These are phyloP conservation scores for Podospora didyma DNA, from an alignment of 495 filamentous ascomycete genomes.

Conservation along the genomic window DNA sequence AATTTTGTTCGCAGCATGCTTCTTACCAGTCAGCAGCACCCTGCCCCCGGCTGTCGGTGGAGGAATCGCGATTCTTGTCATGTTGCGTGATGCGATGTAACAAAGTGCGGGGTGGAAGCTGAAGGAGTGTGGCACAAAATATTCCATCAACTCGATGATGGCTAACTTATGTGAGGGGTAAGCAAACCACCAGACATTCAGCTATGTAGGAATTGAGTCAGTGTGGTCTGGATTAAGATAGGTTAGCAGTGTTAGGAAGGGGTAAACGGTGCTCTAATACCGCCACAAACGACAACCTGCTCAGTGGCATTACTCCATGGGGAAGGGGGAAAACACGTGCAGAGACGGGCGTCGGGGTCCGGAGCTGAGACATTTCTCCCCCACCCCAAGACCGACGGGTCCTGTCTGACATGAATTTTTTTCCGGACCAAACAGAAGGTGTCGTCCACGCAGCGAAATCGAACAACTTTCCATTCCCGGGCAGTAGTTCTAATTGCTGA, in stretches of 20 bases:
- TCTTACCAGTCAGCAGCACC: slow-evolving; percentile 29
- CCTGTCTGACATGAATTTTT: not conserved
- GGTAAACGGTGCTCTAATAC: too few relatives aligned
- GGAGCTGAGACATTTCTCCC: not conserved
- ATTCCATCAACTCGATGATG: not conserved
- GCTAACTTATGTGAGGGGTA: too few relatives aligned
- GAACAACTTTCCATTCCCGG: too few relatives aligned
- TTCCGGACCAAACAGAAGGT: not conserved
- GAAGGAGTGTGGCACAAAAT: not conserved
- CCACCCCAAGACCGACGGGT: not conserved
- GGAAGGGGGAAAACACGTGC: not conserved
- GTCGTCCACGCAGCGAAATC: too few relatives aligned
- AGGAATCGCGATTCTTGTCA: not conserved
- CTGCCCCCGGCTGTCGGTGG: slow-evolving; percentile 5
- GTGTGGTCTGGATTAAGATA: too few relatives aligned
- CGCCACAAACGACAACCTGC: too few relatives aligned
- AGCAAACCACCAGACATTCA: too few relatives aligned
- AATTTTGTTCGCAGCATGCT: not conserved
- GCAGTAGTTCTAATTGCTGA: too few relatives aligned
- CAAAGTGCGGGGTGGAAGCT: not conserved
- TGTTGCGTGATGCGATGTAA: not conserved
- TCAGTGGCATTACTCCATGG: not conserved
- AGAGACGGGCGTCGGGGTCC: not conserved
- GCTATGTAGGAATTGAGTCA: too few relatives aligned
- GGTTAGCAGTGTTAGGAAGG: too few relatives aligned